Conservation (phyloP, 192 early-diverging fungal genomes). For the Anaeromyces robustus region DNA sequence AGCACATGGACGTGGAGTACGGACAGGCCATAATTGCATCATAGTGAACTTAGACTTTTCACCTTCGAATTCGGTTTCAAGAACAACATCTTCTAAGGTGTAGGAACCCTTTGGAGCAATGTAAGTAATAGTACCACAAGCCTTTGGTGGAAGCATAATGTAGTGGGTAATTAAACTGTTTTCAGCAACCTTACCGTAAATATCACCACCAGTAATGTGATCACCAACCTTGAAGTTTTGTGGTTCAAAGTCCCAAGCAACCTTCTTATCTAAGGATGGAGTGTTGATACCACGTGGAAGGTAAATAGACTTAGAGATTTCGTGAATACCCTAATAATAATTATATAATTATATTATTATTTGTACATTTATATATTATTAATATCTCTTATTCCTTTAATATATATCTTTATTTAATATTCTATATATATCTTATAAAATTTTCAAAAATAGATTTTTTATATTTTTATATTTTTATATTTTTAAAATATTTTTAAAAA, state of each 20-base stretch:
- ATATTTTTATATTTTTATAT: too few species aligned
- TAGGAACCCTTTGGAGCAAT: constrained; percentile 88
- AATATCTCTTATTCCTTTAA: neutral
- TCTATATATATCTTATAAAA: too few species aligned
- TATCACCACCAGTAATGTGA: constrained; percentile 96
- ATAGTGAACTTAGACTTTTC: constrained; percentile 80
- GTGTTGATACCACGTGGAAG: constrained; percentile 98
- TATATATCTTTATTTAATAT: too few species aligned
- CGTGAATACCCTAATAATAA: constrained; percentile 74
- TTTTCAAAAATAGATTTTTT: too few species aligned
- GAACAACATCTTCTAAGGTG: constrained; percentile 74
- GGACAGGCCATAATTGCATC: constrained; percentile 96
- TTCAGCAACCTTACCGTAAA: constrained; percentile 86
- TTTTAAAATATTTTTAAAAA: too few species aligned
- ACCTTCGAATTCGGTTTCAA: constrained; percentile 97
- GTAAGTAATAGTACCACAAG: constrained; percentile 87
- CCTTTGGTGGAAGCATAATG: constrained; percentile 90
- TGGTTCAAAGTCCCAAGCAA: constrained; percentile 92
- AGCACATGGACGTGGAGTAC: constrained; percentile 81
- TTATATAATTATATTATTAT: neutral
- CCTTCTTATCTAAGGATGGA: constrained; percentile 80
- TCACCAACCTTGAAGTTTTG: constrained; percentile 83
- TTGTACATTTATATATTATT: neutral
- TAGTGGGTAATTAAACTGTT: constrained; percentile 87
- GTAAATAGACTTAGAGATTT: constrained; percentile 87